phyloP scores from a whole-genome alignment of 768 basidiomycete genomes.

The Leucocoprinus sp. region DNA sequence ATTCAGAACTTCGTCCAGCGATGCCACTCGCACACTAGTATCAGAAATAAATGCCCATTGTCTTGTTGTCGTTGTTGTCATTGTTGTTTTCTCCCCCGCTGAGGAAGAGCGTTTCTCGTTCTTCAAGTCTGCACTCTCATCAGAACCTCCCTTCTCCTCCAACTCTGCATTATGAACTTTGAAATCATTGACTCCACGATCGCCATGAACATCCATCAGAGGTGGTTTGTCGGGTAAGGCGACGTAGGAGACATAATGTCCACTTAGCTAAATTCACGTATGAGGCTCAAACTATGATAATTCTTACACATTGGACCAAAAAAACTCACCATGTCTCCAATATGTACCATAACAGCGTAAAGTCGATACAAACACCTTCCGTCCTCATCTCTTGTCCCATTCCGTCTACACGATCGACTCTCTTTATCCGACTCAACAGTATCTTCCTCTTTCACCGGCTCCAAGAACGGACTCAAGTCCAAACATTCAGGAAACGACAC shows the following conservation, averaged over 20 bases:
- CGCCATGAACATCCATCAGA: slow-evolving; percentile 1
- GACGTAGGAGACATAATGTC: slow-evolving; percentile 84
- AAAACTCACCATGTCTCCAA: slow-evolving; percentile 72
- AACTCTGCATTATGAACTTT: not conserved
- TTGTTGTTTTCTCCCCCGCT: slow-evolving; percentile 13
- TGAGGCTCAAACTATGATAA: slow-evolving; percentile 12
- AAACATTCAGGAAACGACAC: slow-evolving; percentile 84
- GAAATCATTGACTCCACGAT: not conserved
- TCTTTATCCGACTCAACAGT: slow-evolving; percentile 29
- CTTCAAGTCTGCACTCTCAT: not conserved
- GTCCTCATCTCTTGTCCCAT: slow-evolving; percentile 10
- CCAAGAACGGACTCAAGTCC: slow-evolving; percentile 80
- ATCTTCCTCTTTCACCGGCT: slow-evolving; percentile 63
- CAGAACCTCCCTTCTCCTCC: not conserved
- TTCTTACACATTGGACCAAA: not conserved
- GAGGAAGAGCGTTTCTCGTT: not conserved
- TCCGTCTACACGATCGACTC: slow-evolving; percentile 3
- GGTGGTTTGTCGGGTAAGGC: slow-evolving; percentile 46
- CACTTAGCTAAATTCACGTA: slow-evolving; percentile 51
- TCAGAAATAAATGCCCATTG: slow-evolving; percentile 95
- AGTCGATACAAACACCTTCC: slow-evolving; percentile 36
- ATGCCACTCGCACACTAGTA: slow-evolving; percentile 70
- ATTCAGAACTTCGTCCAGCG: slow-evolving; percentile 83
- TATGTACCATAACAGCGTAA: slow-evolving; percentile 81
- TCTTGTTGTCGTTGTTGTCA: slow-evolving; percentile 28